These are phyloP conservation scores for Gymnopilus junonius DNA, from an alignment of 768 basidiomycete species.

Conservation along the genomic window DNA sequence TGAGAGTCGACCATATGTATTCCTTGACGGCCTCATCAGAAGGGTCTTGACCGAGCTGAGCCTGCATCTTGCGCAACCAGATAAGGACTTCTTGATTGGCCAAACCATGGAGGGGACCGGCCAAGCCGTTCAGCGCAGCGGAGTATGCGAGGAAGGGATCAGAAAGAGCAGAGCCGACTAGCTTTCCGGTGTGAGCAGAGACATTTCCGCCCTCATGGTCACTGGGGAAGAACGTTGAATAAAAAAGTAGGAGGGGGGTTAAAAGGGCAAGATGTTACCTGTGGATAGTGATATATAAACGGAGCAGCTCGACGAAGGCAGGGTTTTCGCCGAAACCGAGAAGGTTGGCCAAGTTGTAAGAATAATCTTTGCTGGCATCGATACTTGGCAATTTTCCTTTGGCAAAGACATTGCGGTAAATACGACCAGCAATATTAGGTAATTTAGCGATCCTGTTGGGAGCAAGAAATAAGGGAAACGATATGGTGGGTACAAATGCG, in stretches of 20 bases:
- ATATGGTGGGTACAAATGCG: background rate
- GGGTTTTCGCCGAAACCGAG: conserved; percentile 91
- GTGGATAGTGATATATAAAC: conserved; percentile 97
- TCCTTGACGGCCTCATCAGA: conserved; percentile 88
- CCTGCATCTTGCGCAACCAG: conserved; percentile 95
- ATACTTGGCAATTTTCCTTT: conserved; percentile 87
- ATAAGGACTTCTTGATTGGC: conserved; percentile 97
- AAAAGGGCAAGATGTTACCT: conserved; percentile 45
- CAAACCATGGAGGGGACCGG: conserved; percentile 95
- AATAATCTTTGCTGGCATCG: conserved; percentile 85
- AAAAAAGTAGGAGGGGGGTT: no score
- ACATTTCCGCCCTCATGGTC: conserved; percentile 99
- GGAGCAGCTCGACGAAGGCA: conserved; percentile 91
- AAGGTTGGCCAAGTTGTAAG: conserved; percentile 85
- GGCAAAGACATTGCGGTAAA: conserved; percentile 88
- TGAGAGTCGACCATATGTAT: conserved; percentile 95
- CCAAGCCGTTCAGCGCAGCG: conserved; percentile 94
- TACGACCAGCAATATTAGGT: conserved; percentile 94
- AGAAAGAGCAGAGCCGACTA: conserved; percentile 93
- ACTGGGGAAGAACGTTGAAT: conserved; percentile 35
- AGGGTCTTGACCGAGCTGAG: conserved; percentile 83
- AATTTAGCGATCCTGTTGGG: conserved; percentile 88
- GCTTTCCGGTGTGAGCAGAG: conserved; percentile 92
- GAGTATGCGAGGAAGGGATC: conserved; percentile 96
- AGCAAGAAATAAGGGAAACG: conserved; percentile 8